Evolutionary conservation across 2,329 filamentous ascomycete genomes (phyloP).

Genomic region (Phialocephala subalpina): DNA sequence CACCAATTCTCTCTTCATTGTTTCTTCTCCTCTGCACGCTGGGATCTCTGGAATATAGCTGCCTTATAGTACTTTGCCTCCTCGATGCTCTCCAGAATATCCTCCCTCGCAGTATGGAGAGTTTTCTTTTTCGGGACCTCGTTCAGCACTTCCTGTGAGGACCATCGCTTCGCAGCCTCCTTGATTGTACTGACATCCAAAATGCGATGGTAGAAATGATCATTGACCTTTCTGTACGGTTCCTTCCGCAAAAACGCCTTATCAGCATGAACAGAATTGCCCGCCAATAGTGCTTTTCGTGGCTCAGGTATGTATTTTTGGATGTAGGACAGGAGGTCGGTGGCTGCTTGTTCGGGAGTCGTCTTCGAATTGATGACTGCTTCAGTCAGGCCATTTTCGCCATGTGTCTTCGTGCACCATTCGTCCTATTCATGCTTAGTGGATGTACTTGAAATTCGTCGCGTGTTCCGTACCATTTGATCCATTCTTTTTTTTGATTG

Average conservation of each 20-base stretch:
- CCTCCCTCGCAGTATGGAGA: slow-evolving; percentile 82
- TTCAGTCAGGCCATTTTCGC: slow-evolving; percentile 79
- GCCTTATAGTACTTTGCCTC: slow-evolving; percentile 87
- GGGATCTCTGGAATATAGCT: slow-evolving; percentile 62
- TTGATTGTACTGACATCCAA: slow-evolving; percentile 93
- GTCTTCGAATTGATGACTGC: slow-evolving; percentile 77
- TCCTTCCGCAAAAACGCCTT: slow-evolving; percentile 77
- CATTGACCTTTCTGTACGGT: slow-evolving; percentile 77
- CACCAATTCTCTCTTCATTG: slow-evolving; percentile 15
- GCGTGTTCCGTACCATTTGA: slow-evolving; percentile 61
- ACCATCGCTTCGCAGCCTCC: slow-evolving; percentile 88
- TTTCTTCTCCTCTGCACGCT: slow-evolving; percentile 7
- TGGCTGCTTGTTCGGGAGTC: slow-evolving; percentile 73
- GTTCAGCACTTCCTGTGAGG: slow-evolving; percentile 63
- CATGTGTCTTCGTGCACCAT: slow-evolving; percentile 88
- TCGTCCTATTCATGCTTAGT: slow-evolving; percentile 59
- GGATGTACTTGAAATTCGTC: slow-evolving; percentile 4
- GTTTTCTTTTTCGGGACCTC: slow-evolving; percentile 76
- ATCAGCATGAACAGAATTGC: slow-evolving; percentile 94
- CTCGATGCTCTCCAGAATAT: slow-evolving; percentile 94
- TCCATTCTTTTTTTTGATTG: slow-evolving; percentile 75
- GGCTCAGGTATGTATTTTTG: slow-evolving; percentile 72
- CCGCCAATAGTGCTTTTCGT: slow-evolving; percentile 78
- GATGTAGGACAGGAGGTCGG: slow-evolving; percentile 80
- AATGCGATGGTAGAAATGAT: slow-evolving; percentile 88